A percentile compares a stretch with the other conserved stretches of the same genome.
Conservation (phyloP, 2,329 filamentous ascomycete genomes). For the Rachicladosporium sp. region DNA sequence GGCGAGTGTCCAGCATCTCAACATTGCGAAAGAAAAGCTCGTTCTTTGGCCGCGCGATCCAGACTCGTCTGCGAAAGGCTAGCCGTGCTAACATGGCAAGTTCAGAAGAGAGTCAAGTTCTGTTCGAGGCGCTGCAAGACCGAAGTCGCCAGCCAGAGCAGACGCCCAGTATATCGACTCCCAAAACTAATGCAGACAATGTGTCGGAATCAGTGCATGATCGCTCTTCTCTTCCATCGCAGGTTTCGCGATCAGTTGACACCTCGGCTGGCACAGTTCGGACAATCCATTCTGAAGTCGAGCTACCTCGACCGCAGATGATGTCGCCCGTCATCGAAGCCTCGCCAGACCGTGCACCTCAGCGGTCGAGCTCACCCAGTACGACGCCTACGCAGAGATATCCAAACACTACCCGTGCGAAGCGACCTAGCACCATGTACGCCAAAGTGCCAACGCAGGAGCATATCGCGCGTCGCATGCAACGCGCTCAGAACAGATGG, state of each 20-base stretch:
- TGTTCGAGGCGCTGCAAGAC: conserved; percentile 47
- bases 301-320: conserved; percentile 7
- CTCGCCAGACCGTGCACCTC: conserved; percentile 1
- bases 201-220: too few relatives aligned
- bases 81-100: conserved; percentile 17
- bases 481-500: conserved; percentile 30
- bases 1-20: conserved; percentile 9
- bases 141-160: conserved; percentile 31
- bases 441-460: conserved; percentile 24
- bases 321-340: conserved; percentile 17
- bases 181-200: background rate
- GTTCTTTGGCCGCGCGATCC: conserved; percentile 19
- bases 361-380: background rate
- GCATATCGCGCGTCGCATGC: conserved; percentile 27
- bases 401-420: background rate
- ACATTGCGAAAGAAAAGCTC: conserved; percentile 19
- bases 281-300: conserved; percentile 15
- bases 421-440: conserved; percentile 6
- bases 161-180: background rate
- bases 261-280: conserved; percentile 11
- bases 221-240: too few relatives aligned
- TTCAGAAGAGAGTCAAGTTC: conserved; percentile 42
- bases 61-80: conserved; percentile 15
- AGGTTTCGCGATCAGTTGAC: too few relatives aligned
- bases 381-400: background rate